A percentile compares a stretch with the other conserved stretches of the same genome.
Conservation (phyloP, 2,329 filamentous ascomycete genomes). For the Aspergillus floridensis region DNA sequence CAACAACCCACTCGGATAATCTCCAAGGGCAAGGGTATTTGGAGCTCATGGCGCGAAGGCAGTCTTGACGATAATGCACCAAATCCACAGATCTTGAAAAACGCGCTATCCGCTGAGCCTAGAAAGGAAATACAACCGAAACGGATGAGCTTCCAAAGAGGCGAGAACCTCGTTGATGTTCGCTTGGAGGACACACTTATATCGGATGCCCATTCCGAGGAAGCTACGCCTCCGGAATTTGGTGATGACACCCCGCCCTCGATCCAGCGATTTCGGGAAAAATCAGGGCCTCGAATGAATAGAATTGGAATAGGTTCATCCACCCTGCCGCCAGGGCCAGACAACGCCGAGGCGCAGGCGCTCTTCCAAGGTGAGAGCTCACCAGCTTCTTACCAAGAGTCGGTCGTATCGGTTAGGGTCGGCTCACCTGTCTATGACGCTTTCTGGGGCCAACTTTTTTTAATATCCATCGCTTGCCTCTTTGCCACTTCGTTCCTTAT, state of each 20-base stretch:
- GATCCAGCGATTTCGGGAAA: conserved; percentile 55
- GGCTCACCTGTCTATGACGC: conserved; percentile 79
- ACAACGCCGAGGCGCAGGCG: conserved; percentile 48
- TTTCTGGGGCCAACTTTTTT: conserved; percentile 87
- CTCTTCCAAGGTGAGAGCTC: conserved; percentile 47
- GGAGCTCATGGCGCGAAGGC: conserved; percentile 57
- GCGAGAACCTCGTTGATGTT: conserved; percentile 75
- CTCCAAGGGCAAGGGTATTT: conserved; percentile 50
- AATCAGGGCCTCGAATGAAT: conserved; percentile 39
- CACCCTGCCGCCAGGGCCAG: conserved; percentile 52
- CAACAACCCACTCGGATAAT: conserved; percentile 38
- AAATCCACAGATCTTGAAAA: conserved; percentile 33
- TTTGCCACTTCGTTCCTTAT: conserved; percentile 87
- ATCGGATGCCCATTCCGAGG: conserved; percentile 44
- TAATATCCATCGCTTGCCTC: conserved; percentile 79
- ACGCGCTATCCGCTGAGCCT: conserved; percentile 37
- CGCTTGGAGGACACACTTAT: conserved; percentile 68
- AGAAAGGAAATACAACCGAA: conserved; percentile 29
- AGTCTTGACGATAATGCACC: conserved; percentile 42
- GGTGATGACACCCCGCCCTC: conserved; percentile 51
- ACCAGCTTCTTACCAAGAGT: conserved; percentile 53
- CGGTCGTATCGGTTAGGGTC: conserved; percentile 57
- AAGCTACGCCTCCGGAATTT: conserved; percentile 39
- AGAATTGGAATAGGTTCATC: conserved; percentile 38
- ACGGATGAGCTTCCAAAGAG: conserved; percentile 55